Evolutionary conservation across 1,139 yeast genomes (phyloP).

Genomic region (Taiozyma sp.): DNA sequence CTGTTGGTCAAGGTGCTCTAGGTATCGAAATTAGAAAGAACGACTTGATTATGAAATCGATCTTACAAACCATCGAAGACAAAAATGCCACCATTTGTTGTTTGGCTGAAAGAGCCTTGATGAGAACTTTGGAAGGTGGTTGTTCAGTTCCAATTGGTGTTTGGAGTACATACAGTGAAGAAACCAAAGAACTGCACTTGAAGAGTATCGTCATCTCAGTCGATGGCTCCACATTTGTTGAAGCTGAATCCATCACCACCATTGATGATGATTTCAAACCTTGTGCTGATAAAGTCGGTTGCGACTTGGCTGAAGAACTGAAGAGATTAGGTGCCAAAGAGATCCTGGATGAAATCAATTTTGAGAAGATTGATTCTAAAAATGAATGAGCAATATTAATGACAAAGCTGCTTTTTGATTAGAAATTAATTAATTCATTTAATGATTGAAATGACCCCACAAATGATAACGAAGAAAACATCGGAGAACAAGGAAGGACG

Average conservation of each 20-base stretch:
- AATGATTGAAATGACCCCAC: background rate
- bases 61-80: slow-evolving; percentile 64
- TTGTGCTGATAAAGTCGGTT: slow-evolving; percentile 73
- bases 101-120: slow-evolving; percentile 82
- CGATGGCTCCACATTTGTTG: slow-evolving; percentile 70
- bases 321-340: slow-evolving; percentile 73
- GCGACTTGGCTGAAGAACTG: slow-evolving; percentile 60
- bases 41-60: slow-evolving; percentile 51
- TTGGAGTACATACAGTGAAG: slow-evolving; percentile 47
- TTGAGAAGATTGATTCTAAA: slow-evolving; percentile 45
- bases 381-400: slow-evolving; percentile 16
- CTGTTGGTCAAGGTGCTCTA: slow-evolving; percentile 97
- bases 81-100: slow-evolving; percentile 68
- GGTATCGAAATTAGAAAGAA: slow-evolving; percentile 82
- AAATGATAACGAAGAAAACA: background rate
- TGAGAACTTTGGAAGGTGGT: slow-evolving; percentile 93
- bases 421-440: background rate
- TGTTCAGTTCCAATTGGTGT: slow-evolving; percentile 98
- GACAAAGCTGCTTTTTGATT: background rate
- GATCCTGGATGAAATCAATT: slow-evolving; percentile 76
- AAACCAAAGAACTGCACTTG: slow-evolving; percentile 40
- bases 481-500: background rate
- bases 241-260: slow-evolving; percentile 27
- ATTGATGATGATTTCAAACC: slow-evolving; percentile 29
- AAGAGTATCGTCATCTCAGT: slow-evolving; percentile 79